Evolutionary conservation across 1,284 basidiomycete genomes (phyloP).

Genomic region (Vanrija sp.): DNA sequence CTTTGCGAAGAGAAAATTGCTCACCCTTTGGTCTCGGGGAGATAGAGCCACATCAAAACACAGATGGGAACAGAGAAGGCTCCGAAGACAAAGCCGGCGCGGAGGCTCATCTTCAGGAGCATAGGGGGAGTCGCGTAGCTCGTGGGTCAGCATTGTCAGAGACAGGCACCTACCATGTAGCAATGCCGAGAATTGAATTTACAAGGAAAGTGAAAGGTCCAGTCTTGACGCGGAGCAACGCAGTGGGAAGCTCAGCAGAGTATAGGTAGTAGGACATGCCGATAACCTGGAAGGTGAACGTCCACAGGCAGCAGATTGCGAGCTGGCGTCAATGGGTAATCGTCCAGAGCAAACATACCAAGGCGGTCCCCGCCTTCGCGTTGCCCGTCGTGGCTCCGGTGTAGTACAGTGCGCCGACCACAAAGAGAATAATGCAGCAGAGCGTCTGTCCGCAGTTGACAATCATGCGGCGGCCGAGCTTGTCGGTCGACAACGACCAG

Average conservation of each 20-base stretch:
- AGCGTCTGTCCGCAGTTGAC: background rate
- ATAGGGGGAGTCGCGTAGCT: conserved; percentile 16
- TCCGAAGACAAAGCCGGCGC: conserved; percentile 10
- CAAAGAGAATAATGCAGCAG: conserved; percentile 10
- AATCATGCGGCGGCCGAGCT: conserved; percentile 20
- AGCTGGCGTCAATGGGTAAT: conserved; percentile 3
- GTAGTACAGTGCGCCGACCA: conserved; percentile 19
- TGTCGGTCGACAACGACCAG: conserved; percentile 17
- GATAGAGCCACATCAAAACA: conserved; percentile 23
- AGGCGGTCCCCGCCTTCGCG: conserved; percentile 12
- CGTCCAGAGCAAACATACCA: conserved; percentile 3
- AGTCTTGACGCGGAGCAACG: conserved; percentile 23
- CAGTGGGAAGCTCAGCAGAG: conserved; percentile 25
- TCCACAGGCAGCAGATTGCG: conserved; percentile 18
- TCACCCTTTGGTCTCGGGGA: conserved; percentile 27
- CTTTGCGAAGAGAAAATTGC: conserved; percentile 15
- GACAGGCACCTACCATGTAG: conserved; percentile 24
- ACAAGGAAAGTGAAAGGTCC: conserved; percentile 21
- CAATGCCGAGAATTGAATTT: conserved; percentile 22
- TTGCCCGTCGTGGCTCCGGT: conserved; percentile 17
- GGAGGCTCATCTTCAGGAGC: conserved; percentile 19
- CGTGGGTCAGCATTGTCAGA: conserved; percentile 5
- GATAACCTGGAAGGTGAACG: conserved; percentile 10
- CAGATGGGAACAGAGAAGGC: conserved; percentile 17
- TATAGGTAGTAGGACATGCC: conserved; percentile 23